Conservation (phyloP, 2,329 filamentous ascomycete genomes). For the Paecilomyces sp. region DNA sequence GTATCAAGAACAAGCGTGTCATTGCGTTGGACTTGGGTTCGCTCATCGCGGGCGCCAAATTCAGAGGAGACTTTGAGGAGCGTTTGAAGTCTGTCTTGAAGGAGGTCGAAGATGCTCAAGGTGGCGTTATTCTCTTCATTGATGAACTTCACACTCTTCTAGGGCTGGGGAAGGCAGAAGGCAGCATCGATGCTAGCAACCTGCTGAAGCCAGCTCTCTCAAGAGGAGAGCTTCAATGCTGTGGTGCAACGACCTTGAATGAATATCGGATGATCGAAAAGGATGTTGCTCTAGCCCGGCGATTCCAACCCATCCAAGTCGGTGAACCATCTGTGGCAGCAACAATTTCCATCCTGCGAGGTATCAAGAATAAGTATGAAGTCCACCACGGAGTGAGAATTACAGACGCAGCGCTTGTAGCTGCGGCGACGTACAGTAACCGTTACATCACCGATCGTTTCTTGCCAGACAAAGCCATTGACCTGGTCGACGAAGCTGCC, state of each 20-base stretch:
- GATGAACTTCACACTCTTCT: slow-evolving; percentile 90
- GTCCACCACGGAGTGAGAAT: slow-evolving; percentile 95
- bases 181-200: slow-evolving; percentile 93
- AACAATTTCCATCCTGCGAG: slow-evolving; percentile 88
- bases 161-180: slow-evolving; percentile 89
- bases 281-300: slow-evolving; percentile 81
- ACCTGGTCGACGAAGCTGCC: slow-evolving; percentile 91
- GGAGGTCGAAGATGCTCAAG: slow-evolving; percentile 83
- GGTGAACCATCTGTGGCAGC: slow-evolving; percentile 85
- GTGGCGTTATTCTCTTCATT: slow-evolving; percentile 87
- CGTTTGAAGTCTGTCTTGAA: slow-evolving; percentile 82
- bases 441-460: slow-evolving; percentile 96
- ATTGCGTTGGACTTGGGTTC: slow-evolving; percentile 82
- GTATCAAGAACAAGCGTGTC: slow-evolving; percentile 88
- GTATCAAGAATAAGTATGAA: slow-evolving; percentile 96
- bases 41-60: slow-evolving; percentile 92
- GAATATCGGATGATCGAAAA: slow-evolving; percentile 95
- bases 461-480: slow-evolving; percentile 93
- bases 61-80: slow-evolving; percentile 93
- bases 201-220: slow-evolving; percentile 89
- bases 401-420: slow-evolving; percentile 83
- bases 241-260: slow-evolving; percentile 84
- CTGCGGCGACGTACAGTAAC: slow-evolving; percentile 86
- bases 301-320: slow-evolving; percentile 93
- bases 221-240: slow-evolving; percentile 87